phyloP scores from a whole-genome alignment of 768 basidiomycete species.

The Gelatoporia subvermispora region DNA sequence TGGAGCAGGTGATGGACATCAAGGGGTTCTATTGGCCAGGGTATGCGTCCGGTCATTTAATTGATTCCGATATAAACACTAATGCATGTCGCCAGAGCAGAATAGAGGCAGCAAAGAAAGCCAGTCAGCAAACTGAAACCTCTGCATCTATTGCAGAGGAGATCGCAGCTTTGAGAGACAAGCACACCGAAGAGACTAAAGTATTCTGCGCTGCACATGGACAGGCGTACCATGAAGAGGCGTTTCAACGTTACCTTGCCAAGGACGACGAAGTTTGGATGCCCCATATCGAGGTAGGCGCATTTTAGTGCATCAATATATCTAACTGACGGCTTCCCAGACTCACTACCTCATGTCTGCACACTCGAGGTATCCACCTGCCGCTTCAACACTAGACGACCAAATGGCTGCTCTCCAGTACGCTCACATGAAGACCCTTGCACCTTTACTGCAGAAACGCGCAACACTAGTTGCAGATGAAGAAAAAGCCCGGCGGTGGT shows the following conservation, averaged over 20 bases:
- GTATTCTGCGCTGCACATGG: constrained; percentile 17
- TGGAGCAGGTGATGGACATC: constrained; percentile 19
- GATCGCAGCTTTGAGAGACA: constrained; percentile 12
- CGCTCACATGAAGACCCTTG: constrained; percentile 23
- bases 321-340: neutral
- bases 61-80: neutral
- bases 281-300: neutral
- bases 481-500: constrained; percentile 15
- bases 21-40: constrained; percentile 22
- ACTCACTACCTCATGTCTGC: neutral
- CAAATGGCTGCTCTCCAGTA: constrained; percentile 20
- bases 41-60: constrained; percentile 8
- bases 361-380: neutral
- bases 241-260: constrained; percentile 12
- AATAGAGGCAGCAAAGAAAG: constrained; percentile 15
- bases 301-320: neutral
- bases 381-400: constrained; percentile 8
- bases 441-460: constrained; percentile 13
- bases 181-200: constrained; percentile 11
- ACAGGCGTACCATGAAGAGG: constrained; percentile 17
- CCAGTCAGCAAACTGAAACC: constrained; percentile 11
- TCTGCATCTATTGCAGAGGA: constrained; percentile 8
- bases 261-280: constrained; percentile 6
- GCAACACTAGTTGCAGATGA: constrained; percentile 16
- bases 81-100: constrained; percentile 1